Conservation (phyloP, 83 land plant species). For the Picea engelmannii region DNA sequence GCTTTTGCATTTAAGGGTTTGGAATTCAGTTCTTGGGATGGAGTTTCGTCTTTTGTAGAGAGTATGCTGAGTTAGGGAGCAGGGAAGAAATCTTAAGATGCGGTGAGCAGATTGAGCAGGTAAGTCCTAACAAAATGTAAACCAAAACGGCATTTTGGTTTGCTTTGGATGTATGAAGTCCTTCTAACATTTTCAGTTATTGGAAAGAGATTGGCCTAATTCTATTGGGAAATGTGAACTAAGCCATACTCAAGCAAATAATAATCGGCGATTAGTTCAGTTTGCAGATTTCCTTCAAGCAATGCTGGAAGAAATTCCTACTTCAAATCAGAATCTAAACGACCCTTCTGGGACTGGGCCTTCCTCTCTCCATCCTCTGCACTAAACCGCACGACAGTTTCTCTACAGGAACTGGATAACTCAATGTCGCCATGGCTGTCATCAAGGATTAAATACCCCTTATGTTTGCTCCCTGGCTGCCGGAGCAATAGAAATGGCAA, state of each 20-base stretch:
- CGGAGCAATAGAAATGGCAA: too few relatives aligned
- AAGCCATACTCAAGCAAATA: not conserved
- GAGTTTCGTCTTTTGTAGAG: too few relatives aligned
- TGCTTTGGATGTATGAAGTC: not conserved
- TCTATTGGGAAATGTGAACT: not conserved
- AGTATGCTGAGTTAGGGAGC: conserved; percentile 1
- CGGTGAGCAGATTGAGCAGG: conserved; percentile 5
- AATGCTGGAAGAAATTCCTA: conserved; percentile 1
- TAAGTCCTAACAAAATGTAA: not conserved
- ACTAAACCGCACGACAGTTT: not conserved
- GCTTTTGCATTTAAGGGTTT: not conserved
- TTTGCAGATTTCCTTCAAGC: not conserved
- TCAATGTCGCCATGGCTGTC: too few relatives aligned
- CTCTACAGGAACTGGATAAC: too few relatives aligned
- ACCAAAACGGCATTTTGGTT: not conserved
- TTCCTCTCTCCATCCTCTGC: conserved; percentile 2
- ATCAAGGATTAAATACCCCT: too few relatives aligned
- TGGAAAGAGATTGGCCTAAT: too few relatives aligned
- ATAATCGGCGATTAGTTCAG: not conserved
- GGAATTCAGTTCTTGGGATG: too few relatives aligned
- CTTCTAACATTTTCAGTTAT: not conserved
- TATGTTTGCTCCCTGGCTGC: too few relatives aligned
- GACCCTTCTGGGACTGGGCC: not conserved
- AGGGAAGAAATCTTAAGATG: conserved; percentile 3
- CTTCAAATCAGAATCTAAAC: not conserved